Base-by-base conservation (phyloP, 805 yeast species). In the Zygosaccharomyces siamensis region DNA sequence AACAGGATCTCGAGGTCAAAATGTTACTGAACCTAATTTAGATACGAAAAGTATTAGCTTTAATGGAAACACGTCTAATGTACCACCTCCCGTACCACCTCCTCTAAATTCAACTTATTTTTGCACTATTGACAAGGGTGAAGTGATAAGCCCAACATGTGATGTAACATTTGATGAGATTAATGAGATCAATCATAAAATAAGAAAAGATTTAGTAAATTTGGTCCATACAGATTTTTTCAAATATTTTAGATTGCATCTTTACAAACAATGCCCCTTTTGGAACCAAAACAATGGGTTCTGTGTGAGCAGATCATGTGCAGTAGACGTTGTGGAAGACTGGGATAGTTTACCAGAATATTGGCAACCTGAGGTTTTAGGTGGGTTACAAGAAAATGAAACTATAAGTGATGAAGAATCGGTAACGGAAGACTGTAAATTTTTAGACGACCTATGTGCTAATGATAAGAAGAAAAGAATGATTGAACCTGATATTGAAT, bases 241-340 rank as follows among this genome's bases (percentile, higher is more conserved):
- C 78, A 79, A 84, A 55, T 88, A 86, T 64, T 93, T 88, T 73
- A 83, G 89, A 64, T 76, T 93, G 47, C 89, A 93, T 61, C 73
- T 93, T 49, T 88, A 81, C 67, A 84, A 77, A 54, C 79, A 79
- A 64, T 89, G 99, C 67, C 92, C 95, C 24, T 89, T 86, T 65
- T 86, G 88, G 89, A 80, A 80, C 55, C 89, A 83, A 57, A 80
- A 74, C 60, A 76, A 76, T 42, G 95, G 90, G 38, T 81, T 86
- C 60, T 89, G 97, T 64, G 86, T 89, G 52, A 87, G 89, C 61
- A 76, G 87, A 54, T 84, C 88, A 48, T 89, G 97, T 69, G 95
- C 96, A 0, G 95, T 89, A 37, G 96, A 89, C 63, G 79, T 88
- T 2, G 77, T 86, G 10, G 87, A 82, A 44, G 86, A 84, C 56